phyloP scores from a whole-genome alignment of 345 rosid species.

The Salix brachista region DNA sequence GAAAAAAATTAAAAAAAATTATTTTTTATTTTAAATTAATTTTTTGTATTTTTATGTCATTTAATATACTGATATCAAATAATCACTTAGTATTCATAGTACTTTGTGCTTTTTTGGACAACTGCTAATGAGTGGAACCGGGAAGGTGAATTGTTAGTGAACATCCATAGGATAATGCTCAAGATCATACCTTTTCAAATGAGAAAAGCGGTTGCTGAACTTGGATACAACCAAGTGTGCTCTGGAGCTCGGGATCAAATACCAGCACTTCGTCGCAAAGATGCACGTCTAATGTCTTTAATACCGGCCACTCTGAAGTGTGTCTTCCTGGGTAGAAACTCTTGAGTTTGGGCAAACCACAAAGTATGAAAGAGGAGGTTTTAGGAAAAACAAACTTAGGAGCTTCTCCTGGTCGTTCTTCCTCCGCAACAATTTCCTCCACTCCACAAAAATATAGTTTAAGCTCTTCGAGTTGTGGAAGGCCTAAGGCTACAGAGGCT shows the following conservation, averaged over 20 bases:
- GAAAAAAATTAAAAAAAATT: too few species aligned
- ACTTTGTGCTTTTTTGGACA: too few species aligned
- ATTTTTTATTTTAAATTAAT: too few species aligned
- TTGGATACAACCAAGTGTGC: neutral
- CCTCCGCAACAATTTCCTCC: slow-evolving; percentile 15
- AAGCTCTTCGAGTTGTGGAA: slow-evolving; percentile 14
- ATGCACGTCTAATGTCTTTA: neutral
- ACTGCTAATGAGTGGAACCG: too few species aligned
- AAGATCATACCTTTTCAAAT: neutral
- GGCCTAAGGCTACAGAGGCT: slow-evolving; percentile 3
- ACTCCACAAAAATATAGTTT: neutral
- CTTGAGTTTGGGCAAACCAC: neutral
- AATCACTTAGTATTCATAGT: too few species aligned
- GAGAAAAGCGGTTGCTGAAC: slow-evolving; percentile 3
- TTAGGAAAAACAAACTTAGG: slow-evolving; percentile 13
- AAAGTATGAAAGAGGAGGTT: neutral
- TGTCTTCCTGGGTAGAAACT: slow-evolving; percentile 11
- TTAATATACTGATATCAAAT: too few species aligned
- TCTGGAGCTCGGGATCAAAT: neutral
- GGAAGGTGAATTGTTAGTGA: too few species aligned
- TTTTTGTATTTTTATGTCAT: too few species aligned
- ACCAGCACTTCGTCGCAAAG: neutral
- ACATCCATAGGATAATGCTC: too few species aligned
- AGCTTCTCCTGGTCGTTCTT: neutral
- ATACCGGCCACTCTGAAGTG: slow-evolving; percentile 13